phyloP scores from a whole-genome alignment of 352 stramenopile genomes.

The Phytopythium boreale region DNA sequence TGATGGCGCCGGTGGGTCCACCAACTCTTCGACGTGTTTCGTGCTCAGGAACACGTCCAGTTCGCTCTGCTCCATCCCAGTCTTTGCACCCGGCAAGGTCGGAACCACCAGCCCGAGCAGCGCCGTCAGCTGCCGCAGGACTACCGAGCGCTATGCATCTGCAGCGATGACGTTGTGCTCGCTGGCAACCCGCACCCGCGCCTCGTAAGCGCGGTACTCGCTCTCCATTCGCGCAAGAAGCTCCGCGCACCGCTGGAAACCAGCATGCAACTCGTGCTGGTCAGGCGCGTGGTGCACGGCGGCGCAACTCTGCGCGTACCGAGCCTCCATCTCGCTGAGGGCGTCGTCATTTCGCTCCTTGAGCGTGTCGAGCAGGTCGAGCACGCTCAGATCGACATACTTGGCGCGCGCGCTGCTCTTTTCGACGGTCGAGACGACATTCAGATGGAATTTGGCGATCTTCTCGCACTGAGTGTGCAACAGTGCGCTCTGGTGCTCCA shows the following conservation, averaged over 20 bases:
- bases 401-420: conserved; percentile 45
- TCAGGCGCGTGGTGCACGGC: conserved; percentile 74
- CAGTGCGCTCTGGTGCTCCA: conserved; percentile 50
- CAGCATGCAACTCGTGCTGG: conserved; percentile 42
- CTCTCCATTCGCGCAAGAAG: conserved; percentile 69
- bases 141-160: conserved; percentile 38
- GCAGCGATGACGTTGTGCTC: conserved; percentile 52
- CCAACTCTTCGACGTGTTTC: conserved; percentile 41
- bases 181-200: conserved; percentile 35
- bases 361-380: conserved; percentile 72
- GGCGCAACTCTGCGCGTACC: conserved; percentile 45
- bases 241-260: conserved; percentile 48
- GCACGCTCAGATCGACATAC: conserved; percentile 65
- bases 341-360: conserved; percentile 68
- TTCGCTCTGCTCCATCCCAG: conserved; percentile 22
- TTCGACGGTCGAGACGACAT: conserved; percentile 52
- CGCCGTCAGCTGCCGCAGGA: conserved; percentile 39
- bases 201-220: conserved; percentile 77
- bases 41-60: conserved; percentile 50
- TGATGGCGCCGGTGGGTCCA: conserved; percentile 9
- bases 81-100: background rate
- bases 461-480: conserved; percentile 61
- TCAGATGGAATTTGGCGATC: conserved; percentile 61
- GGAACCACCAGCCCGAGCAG: conserved; percentile 41
- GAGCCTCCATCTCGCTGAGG: conserved; percentile 37